phyloP scores from a whole-genome alignment of 805 yeast genomes.

The Metschnikowia baotianmanensis region DNA sequence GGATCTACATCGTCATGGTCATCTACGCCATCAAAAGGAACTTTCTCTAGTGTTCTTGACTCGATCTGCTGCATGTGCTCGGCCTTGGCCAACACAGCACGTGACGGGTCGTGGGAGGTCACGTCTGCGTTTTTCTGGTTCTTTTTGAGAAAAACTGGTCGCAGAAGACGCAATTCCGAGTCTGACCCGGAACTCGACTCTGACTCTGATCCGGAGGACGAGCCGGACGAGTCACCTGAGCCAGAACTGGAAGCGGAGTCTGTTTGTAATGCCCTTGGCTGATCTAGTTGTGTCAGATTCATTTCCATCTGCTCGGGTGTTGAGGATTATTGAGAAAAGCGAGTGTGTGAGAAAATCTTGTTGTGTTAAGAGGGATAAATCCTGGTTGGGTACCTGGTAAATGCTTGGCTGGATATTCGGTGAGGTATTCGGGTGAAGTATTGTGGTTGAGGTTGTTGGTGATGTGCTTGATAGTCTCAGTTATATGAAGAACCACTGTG shows the following conservation, averaged over 20 bases:
- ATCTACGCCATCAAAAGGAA: constrained; percentile 39
- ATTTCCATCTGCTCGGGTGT: too few species aligned
- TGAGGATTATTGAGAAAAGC: too few species aligned
- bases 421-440: too few species aligned
- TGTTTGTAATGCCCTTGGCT: too few species aligned
- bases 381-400: too few species aligned
- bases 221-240: background rate
- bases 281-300: too few species aligned
- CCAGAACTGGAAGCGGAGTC: constrained; percentile 7
- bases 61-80: constrained; percentile 13
- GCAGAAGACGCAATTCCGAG: constrained; percentile 5
- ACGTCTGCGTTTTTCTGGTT: background rate
- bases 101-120: background rate
- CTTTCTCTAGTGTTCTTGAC: constrained; percentile 8
- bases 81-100: constrained; percentile 11
- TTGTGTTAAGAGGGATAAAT: too few species aligned
- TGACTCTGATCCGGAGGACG: constrained; percentile 4
- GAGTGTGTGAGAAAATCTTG: too few species aligned
- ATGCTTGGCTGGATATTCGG: too few species aligned
- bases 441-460: too few species aligned
- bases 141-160: constrained; percentile 17
- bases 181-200: constrained; percentile 2
- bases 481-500: too few species aligned
- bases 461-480: too few species aligned
- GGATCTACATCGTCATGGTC: constrained; percentile 63